Conservation (phyloP, 495 filamentous ascomycete genomes). For the Margaritispora aquatica region DNA sequence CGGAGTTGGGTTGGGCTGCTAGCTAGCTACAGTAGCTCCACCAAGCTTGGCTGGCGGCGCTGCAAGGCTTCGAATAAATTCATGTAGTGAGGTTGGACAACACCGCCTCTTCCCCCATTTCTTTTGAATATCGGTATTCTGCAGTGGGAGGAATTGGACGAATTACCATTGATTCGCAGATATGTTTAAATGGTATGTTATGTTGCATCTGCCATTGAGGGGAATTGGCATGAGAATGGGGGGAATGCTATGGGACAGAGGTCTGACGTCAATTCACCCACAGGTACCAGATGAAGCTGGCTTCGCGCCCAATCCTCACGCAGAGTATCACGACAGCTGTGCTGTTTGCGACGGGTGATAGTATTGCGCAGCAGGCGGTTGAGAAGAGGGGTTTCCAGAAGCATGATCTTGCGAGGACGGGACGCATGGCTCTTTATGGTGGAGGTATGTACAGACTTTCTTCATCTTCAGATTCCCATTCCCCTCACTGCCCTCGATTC, state of each 20-base stretch:
- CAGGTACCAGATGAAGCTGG: slow-evolving; percentile 86
- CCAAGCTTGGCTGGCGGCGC: too few species aligned
- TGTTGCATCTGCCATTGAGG: too few species aligned
- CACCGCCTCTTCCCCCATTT: too few species aligned
- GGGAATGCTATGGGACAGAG: background rate
- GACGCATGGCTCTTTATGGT: slow-evolving; percentile 88
- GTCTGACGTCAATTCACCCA: slow-evolving; percentile 3
- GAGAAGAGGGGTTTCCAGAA: slow-evolving; percentile 72
- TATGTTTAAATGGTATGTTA: slow-evolving; percentile 23
- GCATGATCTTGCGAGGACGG: slow-evolving; percentile 76
- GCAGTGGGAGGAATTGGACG: too few species aligned
- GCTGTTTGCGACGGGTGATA: slow-evolving; percentile 86
- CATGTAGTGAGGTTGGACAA: too few species aligned
- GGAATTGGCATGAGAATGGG: background rate
- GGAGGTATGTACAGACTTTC: slow-evolving; percentile 61
- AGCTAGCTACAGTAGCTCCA: too few species aligned
- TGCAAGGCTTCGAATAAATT: too few species aligned
- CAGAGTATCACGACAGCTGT: slow-evolving; percentile 81
- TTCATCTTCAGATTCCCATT: too few species aligned
- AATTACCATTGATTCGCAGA: slow-evolving; percentile 11
- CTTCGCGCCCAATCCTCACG: slow-evolving; percentile 76
- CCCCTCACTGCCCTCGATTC: too few species aligned
- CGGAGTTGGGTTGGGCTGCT: background rate
- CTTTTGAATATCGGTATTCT: too few species aligned
- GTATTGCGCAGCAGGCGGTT: slow-evolving; percentile 89